Conservation (phyloP, 2,329 filamentous ascomycete genomes). For the Monosporascus sp. region DNA sequence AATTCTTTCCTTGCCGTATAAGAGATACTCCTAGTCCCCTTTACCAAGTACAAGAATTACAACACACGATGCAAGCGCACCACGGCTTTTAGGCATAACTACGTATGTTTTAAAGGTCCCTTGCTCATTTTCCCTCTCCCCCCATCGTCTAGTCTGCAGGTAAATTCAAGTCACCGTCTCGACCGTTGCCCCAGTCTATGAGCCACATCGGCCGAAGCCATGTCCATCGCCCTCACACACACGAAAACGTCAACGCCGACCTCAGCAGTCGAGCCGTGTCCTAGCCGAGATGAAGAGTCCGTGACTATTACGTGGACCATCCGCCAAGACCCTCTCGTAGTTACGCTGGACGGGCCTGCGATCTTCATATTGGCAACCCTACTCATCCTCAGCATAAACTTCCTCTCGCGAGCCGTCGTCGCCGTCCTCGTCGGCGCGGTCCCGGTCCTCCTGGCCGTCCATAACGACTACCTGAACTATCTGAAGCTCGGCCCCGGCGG, state of each 20-base stretch:
- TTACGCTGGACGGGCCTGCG: slow-evolving; percentile 47
- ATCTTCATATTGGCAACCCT: slow-evolving; percentile 40
- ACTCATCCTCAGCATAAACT: slow-evolving; percentile 48
- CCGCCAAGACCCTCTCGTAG: slow-evolving; percentile 44
- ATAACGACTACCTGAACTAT: slow-evolving; percentile 71
- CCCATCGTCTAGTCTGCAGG: neutral
- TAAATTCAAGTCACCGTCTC: neutral
- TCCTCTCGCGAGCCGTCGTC: slow-evolving; percentile 42
- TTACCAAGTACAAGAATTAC: neutral
- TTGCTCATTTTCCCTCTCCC: neutral
- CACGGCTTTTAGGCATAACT: neutral
- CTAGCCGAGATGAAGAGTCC: slow-evolving; percentile 11
- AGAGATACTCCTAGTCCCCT: neutral
- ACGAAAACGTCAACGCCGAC: slow-evolving; percentile 16
- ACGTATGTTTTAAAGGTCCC: neutral
- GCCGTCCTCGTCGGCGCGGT: slow-evolving; percentile 46
- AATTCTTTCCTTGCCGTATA: neutral
- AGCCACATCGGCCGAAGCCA: slow-evolving; percentile 7
- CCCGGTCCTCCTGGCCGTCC: slow-evolving; percentile 47
- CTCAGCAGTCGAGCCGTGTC: slow-evolving; percentile 12
- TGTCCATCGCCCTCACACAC: slow-evolving; percentile 22
- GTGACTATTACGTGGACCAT: slow-evolving; percentile 37
- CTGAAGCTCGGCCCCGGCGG: slow-evolving; percentile 74
- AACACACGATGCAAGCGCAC: neutral
- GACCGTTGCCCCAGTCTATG: neutral